Evolutionary conservation across 768 basidiomycete species (phyloP).

Genomic region (Xerocomellus dryophilus): DNA sequence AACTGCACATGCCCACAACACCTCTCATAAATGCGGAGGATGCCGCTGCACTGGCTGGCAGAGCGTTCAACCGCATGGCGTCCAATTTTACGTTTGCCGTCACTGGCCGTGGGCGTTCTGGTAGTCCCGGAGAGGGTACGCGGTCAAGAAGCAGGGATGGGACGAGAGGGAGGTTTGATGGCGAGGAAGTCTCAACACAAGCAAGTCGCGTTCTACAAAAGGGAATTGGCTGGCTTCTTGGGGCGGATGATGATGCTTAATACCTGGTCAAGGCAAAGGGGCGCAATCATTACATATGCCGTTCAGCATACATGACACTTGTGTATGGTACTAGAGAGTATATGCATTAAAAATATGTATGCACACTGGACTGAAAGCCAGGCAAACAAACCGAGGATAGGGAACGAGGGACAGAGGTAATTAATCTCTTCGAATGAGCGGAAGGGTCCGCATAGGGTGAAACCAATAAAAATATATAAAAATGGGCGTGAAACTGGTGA

Average conservation of each 20-base stretch:
- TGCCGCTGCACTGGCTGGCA: conserved; percentile 73
- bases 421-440: conserved; percentile 21
- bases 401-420: background rate
- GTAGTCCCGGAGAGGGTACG: conserved; percentile 16
- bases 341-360: conserved; percentile 24
- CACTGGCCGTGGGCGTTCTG: conserved; percentile 37
- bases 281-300: conserved; percentile 13
- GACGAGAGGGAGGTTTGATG: conserved; percentile 42
- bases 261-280: background rate
- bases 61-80: conserved; percentile 74
- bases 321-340: conserved; percentile 18
- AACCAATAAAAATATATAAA: conserved; percentile 29
- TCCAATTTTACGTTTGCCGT: conserved; percentile 72
- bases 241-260: conserved; percentile 58
- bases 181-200: conserved; percentile 66
- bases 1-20: conserved; percentile 66
- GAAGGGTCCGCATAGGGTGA: conserved; percentile 25
- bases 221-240: conserved; percentile 95
- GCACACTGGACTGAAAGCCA: conserved; percentile 24
- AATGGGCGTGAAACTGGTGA: background rate
- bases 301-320: conserved; percentile 13
- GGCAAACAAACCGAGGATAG: conserved; percentile 27
- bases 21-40: conserved; percentile 72
- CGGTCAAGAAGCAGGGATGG: conserved; percentile 40
- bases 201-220: conserved; percentile 78